Percentiles rank a stretch among this genome's conserved stretches.
These are phyloP conservation scores for Naegleria fowleri DNA, from an alignment of 208 protist genomes.

Conservation along the genomic window DNA sequence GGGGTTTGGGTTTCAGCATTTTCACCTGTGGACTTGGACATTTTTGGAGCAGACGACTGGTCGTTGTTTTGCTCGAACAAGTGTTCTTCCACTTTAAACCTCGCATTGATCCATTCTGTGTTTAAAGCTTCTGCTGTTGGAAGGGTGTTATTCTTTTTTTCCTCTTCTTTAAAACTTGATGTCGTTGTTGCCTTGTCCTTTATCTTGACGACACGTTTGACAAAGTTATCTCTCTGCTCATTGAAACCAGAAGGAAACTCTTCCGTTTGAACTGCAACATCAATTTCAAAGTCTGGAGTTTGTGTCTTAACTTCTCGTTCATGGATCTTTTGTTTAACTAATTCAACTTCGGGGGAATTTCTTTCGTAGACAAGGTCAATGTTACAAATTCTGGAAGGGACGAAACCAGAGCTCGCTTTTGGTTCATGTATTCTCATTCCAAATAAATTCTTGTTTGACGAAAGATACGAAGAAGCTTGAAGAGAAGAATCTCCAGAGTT, in stretches of 20 bases:
- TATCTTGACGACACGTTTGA: neutral
- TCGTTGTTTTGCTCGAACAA: no score
- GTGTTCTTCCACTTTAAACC: no score
- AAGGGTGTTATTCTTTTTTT: neutral
- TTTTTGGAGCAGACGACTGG: no score
- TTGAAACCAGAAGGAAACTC: neutral
- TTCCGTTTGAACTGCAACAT: neutral
- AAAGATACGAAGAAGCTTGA: no score
- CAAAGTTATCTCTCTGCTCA: neutral
- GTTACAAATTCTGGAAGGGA: no score
- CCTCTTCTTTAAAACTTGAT: neutral
- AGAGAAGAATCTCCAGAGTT: no score
- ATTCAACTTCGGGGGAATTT: neutral
- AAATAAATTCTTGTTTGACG: neutral
- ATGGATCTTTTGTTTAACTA: neutral
- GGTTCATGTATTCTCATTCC: neutral
- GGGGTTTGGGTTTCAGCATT: no score
- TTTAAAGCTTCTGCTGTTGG: neutral
- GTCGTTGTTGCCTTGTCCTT: neutral
- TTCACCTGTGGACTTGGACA: no score
- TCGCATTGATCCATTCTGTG: no score
- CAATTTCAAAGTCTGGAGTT: neutral
- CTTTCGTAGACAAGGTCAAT: neutral
- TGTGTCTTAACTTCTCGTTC: neutral
- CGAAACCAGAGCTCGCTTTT: neutral